Evolutionary conservation across 805 yeast genomes (phyloP), one percentile per base, ranked within the genome.

Genomic region (Blastobotrys robertii): DNA sequence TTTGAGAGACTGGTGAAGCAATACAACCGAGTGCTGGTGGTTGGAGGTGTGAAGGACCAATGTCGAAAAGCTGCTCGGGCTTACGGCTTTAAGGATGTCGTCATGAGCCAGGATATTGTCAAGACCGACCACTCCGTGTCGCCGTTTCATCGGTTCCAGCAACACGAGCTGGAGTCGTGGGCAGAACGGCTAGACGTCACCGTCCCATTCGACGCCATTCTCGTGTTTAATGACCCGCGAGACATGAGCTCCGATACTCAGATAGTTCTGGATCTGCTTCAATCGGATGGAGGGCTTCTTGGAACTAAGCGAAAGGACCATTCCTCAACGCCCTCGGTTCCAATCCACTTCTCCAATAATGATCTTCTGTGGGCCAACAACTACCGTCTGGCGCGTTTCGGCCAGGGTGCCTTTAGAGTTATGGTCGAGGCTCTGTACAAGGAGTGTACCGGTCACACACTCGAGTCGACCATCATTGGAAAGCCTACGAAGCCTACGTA

Each of bases 311-410:
- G 84, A 44, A 44, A 16, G 11, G 40, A 29, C 25, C 44, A 50
- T 14, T 36, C 42, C 6, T n/a, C 41, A 10, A 9, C 88, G 85
- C 35, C 64, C 75, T 41, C 55, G 1, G 67, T 82, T 1, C 94
- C 92, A 2, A 79, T 84, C 13, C 74, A 77, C 47, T 86, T 84
- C 62, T 81, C 90, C 35, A 86, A 85, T 62, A 75, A 82, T 56
- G 97, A 88, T 62, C 74, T 84, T 55, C 55, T 82, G 30, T 88
- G 95, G 95, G 84, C 95, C 12, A 87, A 84, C 56, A 86, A 81
- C 54, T 88, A 81, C 59, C 62, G 58, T 11, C 63, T 80, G 43
- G 85, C 94, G 15, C 70, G 97, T 43, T 83, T 85, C 55, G 97
- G 96, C 5, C 95, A 87, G 64, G 97, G 97, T 19, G 94, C 90